Base-by-base conservation (phyloP, 768 basidiomycete species). In the Lentinula sp. region DNA sequence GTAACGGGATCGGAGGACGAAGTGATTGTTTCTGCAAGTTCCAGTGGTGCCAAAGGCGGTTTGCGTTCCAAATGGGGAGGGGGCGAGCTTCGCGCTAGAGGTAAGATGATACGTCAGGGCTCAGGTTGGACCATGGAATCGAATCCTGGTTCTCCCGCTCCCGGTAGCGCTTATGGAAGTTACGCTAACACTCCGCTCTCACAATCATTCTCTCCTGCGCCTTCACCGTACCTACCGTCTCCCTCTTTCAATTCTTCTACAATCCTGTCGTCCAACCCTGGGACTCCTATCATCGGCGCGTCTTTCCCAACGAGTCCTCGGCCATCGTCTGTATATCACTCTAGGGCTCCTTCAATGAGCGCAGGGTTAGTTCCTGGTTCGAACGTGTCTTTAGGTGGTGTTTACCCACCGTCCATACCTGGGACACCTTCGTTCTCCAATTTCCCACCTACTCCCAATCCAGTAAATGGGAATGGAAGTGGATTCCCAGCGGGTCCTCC, bases 11-110 rank as follows among this genome's bases (percentile, higher is more conserved):
- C 71, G 1, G 74, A 85, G 39, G 83, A 82, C 21, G 80, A 80
- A 8, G 79, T 79, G 0, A 72, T 88, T 54, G 85, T 89, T 48
- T 84, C 86, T 2, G 86, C 88, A 0, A 84, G 89, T 66, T 76
- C 87, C 3, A 78, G 81, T 0, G 78, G 83, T n/a, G 81, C 82
- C 51, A 78, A 81, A 61, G 71, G 75, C 15, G 78, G 81, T 3
- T 71, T 85, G 3, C 79, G 87, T 59, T 77, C 78, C 45, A 89
- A 89, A 69, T 91, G 89, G 85, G 80, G 78, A 2, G 88, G 91
- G 9, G 75, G 78, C 3, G 79, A 85, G 57, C 75, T 93, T 1
- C 84, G 87, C 35, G 67, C 88, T 4, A 81, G 90, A 10, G 76
- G 75, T 0, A 74, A 78, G 4, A 77, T 87, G 64, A 69, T 84